phyloP scores from a whole-genome alignment of 441 rosid genomes.

The Macaranga tanarius region DNA sequence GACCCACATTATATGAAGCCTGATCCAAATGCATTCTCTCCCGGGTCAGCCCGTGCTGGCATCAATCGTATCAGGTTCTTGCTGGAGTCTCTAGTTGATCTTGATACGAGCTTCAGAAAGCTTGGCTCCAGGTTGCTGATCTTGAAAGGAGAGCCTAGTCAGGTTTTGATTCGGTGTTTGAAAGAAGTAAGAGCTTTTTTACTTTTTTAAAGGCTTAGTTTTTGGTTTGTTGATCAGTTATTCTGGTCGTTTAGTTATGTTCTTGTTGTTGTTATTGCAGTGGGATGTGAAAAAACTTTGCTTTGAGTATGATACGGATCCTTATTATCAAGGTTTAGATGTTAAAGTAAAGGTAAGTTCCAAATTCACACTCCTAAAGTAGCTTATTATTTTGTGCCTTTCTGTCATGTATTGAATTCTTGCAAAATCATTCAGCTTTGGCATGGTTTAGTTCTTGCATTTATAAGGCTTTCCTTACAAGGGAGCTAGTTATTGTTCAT shows the following conservation, averaged over 20 bases:
- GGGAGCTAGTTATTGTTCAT: background rate
- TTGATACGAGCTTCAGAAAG: conserved; percentile 64
- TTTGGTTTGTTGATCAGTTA: background rate
- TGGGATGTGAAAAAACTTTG: conserved; percentile 81
- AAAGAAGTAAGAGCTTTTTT: conserved; percentile 45
- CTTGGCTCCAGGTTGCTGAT: conserved; percentile 74
- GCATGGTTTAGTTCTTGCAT: background rate
- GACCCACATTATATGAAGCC: conserved; percentile 92
- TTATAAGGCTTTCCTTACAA: background rate
- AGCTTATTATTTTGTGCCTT: background rate
- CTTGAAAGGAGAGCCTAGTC: conserved; percentile 71
- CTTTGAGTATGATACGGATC: conserved; percentile 85
- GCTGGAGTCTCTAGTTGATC: conserved; percentile 85
- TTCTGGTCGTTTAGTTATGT: background rate
- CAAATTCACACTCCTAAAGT: background rate
- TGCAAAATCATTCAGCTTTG: too few relatives aligned
- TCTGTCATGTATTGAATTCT: background rate
- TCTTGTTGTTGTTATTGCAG: conserved; percentile 36
- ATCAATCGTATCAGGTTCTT: conserved; percentile 83
- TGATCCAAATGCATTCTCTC: conserved; percentile 65
- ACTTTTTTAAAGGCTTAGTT: background rate
- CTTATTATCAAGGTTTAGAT: conserved; percentile 81
- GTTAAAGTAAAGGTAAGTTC: conserved; percentile 57
- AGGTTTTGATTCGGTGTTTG: conserved; percentile 69
- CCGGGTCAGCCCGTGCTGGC: conserved; percentile 74